Base-by-base conservation (phyloP, 371 early-diverging fungal species). In the Globomyces sp. region DNA sequence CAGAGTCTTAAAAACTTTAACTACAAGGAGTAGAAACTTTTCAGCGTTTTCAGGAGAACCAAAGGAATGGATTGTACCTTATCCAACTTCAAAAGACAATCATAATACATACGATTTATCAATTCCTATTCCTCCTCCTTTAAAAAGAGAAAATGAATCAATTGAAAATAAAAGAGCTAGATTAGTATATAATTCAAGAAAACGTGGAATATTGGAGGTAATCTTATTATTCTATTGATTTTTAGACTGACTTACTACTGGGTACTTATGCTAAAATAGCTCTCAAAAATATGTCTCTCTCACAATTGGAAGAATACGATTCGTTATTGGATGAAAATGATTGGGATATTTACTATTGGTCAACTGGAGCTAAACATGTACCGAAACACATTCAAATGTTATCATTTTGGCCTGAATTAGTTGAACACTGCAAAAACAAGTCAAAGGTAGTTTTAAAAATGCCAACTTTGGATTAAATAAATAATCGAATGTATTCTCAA, bases 281-380 rank as follows among this genome's bases (percentile, higher is more conserved):
- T 68, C 74, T 95, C 48, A 63, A 68, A 4, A 48, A 60, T 0
- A 78, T 95, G 71, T 61, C 76, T 24, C 68, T 74, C 49, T 74
- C 74, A 4, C 86, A 92, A 65, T 76, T 96, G 67, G 76, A 74
- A 6, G 86, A 93, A 67, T 89, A 90, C 61, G 98, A 95, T 71
- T 68, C 79, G 60, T 74, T 98, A 60, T 77, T 98, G 73, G 89
- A 93, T 71, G 91, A 93, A 68, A 91, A 92, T 41, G 97, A 96
- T 74, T 96, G 97, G 97, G 96, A 95, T 75, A 91, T 96, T 66
- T 96, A 91, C 72, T 94, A 96, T 71, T 96, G 93, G 92, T 86
- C 58, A 46, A 72, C 68, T 5, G 70, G 72, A 40, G 66, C 73
- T 46, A 68, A 60, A 58, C 40, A 47, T 44, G 63, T 67, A 4